Base-by-base conservation (phyloP, 179 eudicot genomes). In the Amaranthus tricolor region DNA sequence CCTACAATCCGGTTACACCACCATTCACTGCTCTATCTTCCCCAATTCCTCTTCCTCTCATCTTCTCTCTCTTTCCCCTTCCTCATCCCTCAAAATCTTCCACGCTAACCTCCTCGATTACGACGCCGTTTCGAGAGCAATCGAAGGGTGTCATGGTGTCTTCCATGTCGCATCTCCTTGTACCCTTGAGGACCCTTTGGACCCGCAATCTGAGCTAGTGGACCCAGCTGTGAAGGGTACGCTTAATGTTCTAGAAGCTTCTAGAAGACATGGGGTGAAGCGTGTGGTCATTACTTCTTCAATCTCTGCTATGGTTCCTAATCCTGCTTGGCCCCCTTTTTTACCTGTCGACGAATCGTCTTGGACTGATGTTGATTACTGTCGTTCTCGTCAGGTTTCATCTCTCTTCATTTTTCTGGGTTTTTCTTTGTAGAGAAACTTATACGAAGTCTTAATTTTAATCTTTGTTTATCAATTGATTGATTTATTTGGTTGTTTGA, bases 81-180 rank as follows among this genome's bases (percentile, higher is more conserved):
- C 83, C 62, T 31, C 83, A 74, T 43, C 70, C 31, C 55, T 91
- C 72, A 54, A 65, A 74, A 43, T 93, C 71, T 94, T 91, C 81
- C 83, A 86, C 57, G 95, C 89, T 50, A 80, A 91, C 74, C 53
- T 93, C 64, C 84, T 89, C 67, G 95, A 93, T 82, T 73, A 75
- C 72, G 73, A 65, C 9, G 84, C 93, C 43, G 77, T 93, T 44
- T 71, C 75, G 0, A 53, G 15, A n/a, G 91, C 96, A 8, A 68
- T 91, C 2, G 62, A 83, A 45, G 90, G 88, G 0, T 89, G 97
- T 68, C 40, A 80, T 0, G 95, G 93, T 0, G 86, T 93, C 62
- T 91, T 93, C 87, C 98, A 93, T 87, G 95, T 93, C 81, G 97
- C 97, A 31, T 93, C 98, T 0, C 98, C 97, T 6, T 93, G 98